Evolutionary conservation across 306 rosid genomes (phyloP).

Genomic region (Rosa lucieae): DNA sequence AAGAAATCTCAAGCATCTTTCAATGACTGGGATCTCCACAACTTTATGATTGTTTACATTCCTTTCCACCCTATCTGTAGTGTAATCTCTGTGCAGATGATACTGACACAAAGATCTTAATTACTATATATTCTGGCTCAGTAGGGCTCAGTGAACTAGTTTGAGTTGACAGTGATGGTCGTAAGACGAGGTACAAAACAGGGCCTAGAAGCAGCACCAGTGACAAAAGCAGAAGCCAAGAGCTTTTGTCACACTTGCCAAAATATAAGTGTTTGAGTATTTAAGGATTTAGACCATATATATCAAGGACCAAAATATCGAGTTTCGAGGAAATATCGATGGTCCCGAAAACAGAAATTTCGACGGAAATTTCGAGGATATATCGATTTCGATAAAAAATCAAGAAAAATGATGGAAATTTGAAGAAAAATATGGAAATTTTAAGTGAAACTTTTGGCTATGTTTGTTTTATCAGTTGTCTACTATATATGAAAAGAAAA

Average conservation of each 20-base stretch:
- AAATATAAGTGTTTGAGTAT: background rate
- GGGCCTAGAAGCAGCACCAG: slow-evolving; percentile 80
- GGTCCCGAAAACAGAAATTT: too few relatives aligned
- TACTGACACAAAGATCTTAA: slow-evolving; percentile 4
- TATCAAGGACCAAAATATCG: too few relatives aligned
- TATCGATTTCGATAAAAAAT: too few relatives aligned
- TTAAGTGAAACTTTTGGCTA: too few relatives aligned
- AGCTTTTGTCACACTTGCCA: slow-evolving; percentile 77
- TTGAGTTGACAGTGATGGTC: slow-evolving; percentile 51
- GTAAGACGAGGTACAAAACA: slow-evolving; percentile 58
- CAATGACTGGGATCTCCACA: background rate
- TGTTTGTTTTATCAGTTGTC: too few relatives aligned
- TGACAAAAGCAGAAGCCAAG: slow-evolving; percentile 80
- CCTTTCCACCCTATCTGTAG: background rate
- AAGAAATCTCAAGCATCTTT: background rate
- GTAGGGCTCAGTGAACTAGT: slow-evolving; percentile 33
- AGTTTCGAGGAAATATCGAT: too few relatives aligned
- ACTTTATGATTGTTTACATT: background rate
- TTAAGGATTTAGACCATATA: background rate
- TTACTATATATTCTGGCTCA: slow-evolving; percentile 43
- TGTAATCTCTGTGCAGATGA: slow-evolving; percentile 11
- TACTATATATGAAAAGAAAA: too few relatives aligned
- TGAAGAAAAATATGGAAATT: too few relatives aligned
- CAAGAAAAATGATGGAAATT: too few relatives aligned
- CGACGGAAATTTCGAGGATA: too few relatives aligned